Evolutionary conservation across 768 basidiomycete species (phyloP).

Genomic region (Xerocomellus dryophilus): DNA sequence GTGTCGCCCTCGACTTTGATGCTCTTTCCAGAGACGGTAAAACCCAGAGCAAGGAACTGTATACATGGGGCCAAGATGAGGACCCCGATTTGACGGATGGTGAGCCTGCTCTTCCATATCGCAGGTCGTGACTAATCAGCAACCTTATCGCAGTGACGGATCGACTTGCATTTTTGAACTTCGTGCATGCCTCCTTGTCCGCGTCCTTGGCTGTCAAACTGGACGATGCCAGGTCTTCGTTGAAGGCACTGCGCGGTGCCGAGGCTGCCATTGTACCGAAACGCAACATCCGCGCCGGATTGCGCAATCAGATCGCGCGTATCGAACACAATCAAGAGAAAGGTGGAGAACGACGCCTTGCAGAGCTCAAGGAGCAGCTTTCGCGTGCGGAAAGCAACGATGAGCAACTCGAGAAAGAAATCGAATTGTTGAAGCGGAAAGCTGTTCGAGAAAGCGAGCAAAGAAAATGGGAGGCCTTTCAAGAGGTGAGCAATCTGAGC

Average conservation of each 20-base stretch:
- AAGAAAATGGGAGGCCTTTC: constrained; percentile 75
- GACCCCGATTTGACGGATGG: constrained; percentile 74
- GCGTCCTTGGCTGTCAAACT: constrained; percentile 58
- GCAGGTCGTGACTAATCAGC: background rate
- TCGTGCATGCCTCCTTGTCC: constrained; percentile 67
- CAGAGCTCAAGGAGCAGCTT: constrained; percentile 69
- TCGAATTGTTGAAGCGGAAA: constrained; percentile 72
- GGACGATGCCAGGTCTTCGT: constrained; percentile 58
- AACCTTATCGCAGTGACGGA: constrained; percentile 59
- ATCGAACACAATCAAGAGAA: constrained; percentile 66
- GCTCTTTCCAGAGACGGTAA: constrained; percentile 62
- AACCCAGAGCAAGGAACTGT: constrained; percentile 78
- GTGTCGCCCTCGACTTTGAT: constrained; percentile 73
- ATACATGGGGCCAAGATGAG: constrained; percentile 78
- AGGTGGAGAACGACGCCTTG: constrained; percentile 62
- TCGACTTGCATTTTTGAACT: constrained; percentile 79
- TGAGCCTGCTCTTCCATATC: constrained; percentile 28
- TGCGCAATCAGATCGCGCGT: constrained; percentile 59
- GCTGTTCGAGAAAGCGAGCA: constrained; percentile 72
- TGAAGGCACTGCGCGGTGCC: constrained; percentile 72
- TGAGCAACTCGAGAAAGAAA: constrained; percentile 62
- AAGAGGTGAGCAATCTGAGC: constrained; percentile 52
- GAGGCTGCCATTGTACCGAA: constrained; percentile 61
- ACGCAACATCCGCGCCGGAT: constrained; percentile 53
- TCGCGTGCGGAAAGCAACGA: constrained; percentile 63